Evolutionary conservation across 176 grass and related monocot genomes (phyloP), one percentile per base, ranked within the genome.

Genomic region (Carex kokanica): DNA sequence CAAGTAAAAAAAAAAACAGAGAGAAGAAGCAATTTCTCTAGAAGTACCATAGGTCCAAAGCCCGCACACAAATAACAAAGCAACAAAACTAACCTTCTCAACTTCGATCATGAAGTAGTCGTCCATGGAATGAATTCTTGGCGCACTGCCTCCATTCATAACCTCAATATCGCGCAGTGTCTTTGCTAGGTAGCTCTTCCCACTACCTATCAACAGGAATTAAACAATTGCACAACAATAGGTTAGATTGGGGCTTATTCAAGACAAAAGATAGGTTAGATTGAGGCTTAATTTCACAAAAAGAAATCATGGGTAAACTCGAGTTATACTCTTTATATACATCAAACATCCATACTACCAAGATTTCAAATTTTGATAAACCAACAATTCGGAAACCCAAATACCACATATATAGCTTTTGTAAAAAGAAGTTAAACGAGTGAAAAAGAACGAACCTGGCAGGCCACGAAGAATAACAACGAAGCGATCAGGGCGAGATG

Each of bases 71-170:
- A 60, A 60, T 23, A 20, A 60, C 18, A 17, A 60, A 60, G 18
- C 18, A 60, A 60, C 18, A 8, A 63, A 74, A 82, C 83, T 54
- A 8, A 97, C 94, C 89, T 94, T 94, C 86, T 97, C 94, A 87
- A 97, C 94, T 91, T 97, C 94, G 80, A 97, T 90, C 94, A 97
- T 94, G 86, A 97, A 97, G 90, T 97, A 97, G 59, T 97, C 94
- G 77, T 97, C 94, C 89, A 97, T 92, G 20, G 94, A 92, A 86
- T 97, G 94, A 81, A 97, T 97, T 84, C 91, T 94, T 55, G 94
- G 94, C n/a, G 83, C 89, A 94, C 78, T 93, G 67, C 85, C 91
- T 88, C 94, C 91, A 92, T 88, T 92, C 66, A 90, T 82, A 79
- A 97, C 86, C 86, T 97, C 94, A 86, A 97, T 68, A 88, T 97